Evolutionary conservation across 768 basidiomycete genomes (phyloP).

Genomic region (Tricholoma furcatifolium): DNA sequence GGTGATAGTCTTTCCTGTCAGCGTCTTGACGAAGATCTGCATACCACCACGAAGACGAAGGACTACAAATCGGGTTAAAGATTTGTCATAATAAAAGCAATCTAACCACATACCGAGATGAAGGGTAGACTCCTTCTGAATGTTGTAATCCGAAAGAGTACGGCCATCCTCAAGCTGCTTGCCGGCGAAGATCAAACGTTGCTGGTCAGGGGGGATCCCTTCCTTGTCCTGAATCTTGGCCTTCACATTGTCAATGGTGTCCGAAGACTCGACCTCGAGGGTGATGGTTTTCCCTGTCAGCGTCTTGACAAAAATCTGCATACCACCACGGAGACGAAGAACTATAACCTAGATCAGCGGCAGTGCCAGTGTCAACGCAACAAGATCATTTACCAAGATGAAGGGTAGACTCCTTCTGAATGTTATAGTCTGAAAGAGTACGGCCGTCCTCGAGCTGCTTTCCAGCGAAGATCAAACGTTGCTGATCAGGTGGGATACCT

Average conservation of each 20-base stretch:
- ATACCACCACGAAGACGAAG: slow-evolving; percentile 36
- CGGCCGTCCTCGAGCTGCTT: slow-evolving; percentile 9
- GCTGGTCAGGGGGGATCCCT: slow-evolving; percentile 22
- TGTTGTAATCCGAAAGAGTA: slow-evolving; percentile 20
- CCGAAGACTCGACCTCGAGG: slow-evolving; percentile 21
- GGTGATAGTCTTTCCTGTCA: slow-evolving; percentile 58
- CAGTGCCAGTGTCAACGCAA: too few relatives aligned
- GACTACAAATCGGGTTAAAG: slow-evolving; percentile 8
- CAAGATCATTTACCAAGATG: too few relatives aligned
- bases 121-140: slow-evolving; percentile 22
- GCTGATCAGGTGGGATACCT: slow-evolving; percentile 11
- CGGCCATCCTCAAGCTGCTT: slow-evolving; percentile 22
- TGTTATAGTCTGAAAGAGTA: slow-evolving; percentile 9
- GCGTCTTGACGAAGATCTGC: slow-evolving; percentile 49
- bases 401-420: slow-evolving; percentile 8
- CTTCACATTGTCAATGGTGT: slow-evolving; percentile 22
- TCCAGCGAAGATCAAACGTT: slow-evolving; percentile 11
- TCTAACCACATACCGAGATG: slow-evolving; percentile 26
- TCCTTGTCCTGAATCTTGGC: slow-evolving; percentile 28
- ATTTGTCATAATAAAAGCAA: background rate
- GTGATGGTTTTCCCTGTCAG: slow-evolving; percentile 26
- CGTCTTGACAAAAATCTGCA: slow-evolving; percentile 29
- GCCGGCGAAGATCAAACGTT: slow-evolving; percentile 20
- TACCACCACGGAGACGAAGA: slow-evolving; percentile 9
- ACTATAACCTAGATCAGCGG: too few relatives aligned